Evolutionary conservation across 495 filamentous ascomycete species (phyloP).

Genomic region (Daldinia vernicosa): DNA sequence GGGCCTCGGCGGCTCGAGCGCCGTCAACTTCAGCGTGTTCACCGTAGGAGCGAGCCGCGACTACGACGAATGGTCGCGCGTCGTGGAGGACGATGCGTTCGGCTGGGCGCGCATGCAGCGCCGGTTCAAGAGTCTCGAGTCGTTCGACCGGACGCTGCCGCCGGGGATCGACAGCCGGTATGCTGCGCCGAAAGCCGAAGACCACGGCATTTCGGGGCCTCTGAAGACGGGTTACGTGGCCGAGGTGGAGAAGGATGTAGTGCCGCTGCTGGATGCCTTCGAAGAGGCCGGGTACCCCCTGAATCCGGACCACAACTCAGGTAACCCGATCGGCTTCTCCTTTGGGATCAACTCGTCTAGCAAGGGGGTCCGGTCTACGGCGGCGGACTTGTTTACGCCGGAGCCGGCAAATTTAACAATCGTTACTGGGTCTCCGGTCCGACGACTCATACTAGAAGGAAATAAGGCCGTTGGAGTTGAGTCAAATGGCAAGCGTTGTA

Average conservation of each 20-base stretch:
- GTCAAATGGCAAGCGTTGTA: constrained; percentile 47
- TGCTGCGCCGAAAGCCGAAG: constrained; percentile 42
- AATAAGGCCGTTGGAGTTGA: constrained; percentile 63
- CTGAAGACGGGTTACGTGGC: constrained; percentile 58
- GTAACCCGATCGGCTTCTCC: constrained; percentile 67
- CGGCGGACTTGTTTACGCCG: constrained; percentile 57
- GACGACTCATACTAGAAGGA: constrained; percentile 60
- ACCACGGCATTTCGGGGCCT: constrained; percentile 62
- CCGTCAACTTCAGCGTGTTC: constrained; percentile 71
- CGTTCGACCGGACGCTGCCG: constrained; percentile 56
- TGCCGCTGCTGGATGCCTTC: constrained; percentile 49
- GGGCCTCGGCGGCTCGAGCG: constrained; percentile 67
- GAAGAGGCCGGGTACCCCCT: constrained; percentile 56
- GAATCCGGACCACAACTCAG: constrained; percentile 68
- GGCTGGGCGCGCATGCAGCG: constrained; percentile 58
- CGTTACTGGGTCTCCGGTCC: constrained; percentile 58
- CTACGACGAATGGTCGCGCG: constrained; percentile 63
- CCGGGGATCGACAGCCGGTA: constrained; percentile 48
- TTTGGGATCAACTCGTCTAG: constrained; percentile 58
- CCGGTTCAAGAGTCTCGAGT: constrained; percentile 63
- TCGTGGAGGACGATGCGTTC: constrained; percentile 56
- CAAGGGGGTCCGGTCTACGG: constrained; percentile 61
- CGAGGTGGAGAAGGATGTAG: constrained; percentile 61
- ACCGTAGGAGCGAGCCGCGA: constrained; percentile 66
- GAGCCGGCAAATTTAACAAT: constrained; percentile 62